phyloP scores from a whole-genome alignment of 2,329 filamentous ascomycete species.

The Penicillium rolfsii region DNA sequence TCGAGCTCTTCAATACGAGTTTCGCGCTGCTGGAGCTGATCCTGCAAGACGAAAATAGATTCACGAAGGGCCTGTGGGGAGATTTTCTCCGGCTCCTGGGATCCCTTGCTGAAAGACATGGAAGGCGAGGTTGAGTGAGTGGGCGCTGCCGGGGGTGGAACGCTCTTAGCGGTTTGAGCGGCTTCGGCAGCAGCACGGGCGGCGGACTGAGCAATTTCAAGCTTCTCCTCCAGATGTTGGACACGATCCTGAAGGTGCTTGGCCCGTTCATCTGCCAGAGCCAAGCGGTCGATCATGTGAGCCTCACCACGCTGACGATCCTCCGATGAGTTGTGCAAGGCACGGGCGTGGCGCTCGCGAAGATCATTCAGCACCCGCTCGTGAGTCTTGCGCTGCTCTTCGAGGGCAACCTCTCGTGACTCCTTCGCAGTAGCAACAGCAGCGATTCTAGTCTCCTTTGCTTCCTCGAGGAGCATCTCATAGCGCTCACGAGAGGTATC shows the following conservation, averaged over 20 bases:
- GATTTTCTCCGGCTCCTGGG: conserved; percentile 75
- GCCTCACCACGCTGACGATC: conserved; percentile 80
- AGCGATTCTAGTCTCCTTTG: conserved; percentile 68
- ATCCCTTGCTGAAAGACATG: conserved; percentile 47
- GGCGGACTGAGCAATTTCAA: conserved; percentile 86
- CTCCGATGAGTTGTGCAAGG: conserved; percentile 73
- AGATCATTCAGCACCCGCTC: conserved; percentile 75
- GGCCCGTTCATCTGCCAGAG: conserved; percentile 79
- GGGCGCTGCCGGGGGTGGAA: conserved; percentile 36
- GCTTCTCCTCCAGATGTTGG: conserved; percentile 81
- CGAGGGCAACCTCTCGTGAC: conserved; percentile 56
- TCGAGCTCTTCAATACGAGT: conserved; percentile 86
- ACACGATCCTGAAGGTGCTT: conserved; percentile 86
- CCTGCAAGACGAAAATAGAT: conserved; percentile 93
- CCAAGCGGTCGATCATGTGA: conserved; percentile 78
- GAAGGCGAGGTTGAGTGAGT: conserved; percentile 54
- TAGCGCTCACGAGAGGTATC: conserved; percentile 79
- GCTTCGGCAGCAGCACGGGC: conserved; percentile 81
- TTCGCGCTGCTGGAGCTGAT: conserved; percentile 94
- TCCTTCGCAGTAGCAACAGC: conserved; percentile 59
- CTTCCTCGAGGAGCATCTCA: conserved; percentile 83
- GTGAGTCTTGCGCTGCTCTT: conserved; percentile 66
- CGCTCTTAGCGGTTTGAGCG: conserved; percentile 61
- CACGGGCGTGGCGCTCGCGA: conserved; percentile 73
- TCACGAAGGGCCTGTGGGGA: conserved; percentile 93